Percentiles rank a stretch among this genome's conserved stretches.
Evolutionary conservation across 768 basidiomycete species (phyloP).

Genomic region (Boletus pseudo-olivaceus): DNA sequence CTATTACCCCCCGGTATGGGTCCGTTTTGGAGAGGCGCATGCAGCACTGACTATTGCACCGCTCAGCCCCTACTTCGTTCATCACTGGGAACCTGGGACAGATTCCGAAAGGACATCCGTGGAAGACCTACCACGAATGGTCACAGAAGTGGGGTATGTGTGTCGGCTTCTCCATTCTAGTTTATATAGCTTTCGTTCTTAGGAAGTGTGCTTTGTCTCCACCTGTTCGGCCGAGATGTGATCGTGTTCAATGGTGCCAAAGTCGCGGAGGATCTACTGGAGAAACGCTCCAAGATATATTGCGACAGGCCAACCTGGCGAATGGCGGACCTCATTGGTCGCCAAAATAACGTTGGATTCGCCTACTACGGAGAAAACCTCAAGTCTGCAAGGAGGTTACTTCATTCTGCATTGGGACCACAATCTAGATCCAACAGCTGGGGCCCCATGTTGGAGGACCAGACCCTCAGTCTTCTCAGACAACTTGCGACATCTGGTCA

Average conservation of each 20-base stretch:
- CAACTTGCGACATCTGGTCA: background rate
- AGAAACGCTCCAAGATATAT: slow-evolving; percentile 42
- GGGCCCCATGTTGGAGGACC: slow-evolving; percentile 3
- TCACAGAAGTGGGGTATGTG: slow-evolving; percentile 21
- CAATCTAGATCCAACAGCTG: background rate
- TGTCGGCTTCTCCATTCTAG: background rate
- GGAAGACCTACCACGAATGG: slow-evolving; percentile 5
- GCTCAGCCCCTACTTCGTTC: background rate
- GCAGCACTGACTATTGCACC: background rate
- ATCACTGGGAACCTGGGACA: background rate
- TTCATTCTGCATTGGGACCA: slow-evolving; percentile 36
- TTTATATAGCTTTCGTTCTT: background rate
- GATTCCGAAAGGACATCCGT: background rate
- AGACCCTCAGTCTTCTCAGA: slow-evolving; percentile 1
- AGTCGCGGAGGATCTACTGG: slow-evolving; percentile 42
- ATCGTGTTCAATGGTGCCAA: slow-evolving; percentile 43
- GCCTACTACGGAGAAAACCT: slow-evolving; percentile 10
- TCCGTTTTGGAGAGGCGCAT: background rate
- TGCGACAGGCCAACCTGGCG: slow-evolving; percentile 49
- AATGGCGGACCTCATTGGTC: slow-evolving; percentile 41
- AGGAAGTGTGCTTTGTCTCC: slow-evolving; percentile 41
- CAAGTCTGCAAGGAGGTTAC: slow-evolving; percentile 39
- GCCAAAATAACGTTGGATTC: slow-evolving; percentile 39
- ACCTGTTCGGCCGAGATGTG: slow-evolving; percentile 40
- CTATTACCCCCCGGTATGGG: background rate